Percentiles rank a stretch among this genome's conserved stretches.
phyloP scores from a whole-genome alignment of 177 flowering plant species.

The Vitis hybrid region DNA sequence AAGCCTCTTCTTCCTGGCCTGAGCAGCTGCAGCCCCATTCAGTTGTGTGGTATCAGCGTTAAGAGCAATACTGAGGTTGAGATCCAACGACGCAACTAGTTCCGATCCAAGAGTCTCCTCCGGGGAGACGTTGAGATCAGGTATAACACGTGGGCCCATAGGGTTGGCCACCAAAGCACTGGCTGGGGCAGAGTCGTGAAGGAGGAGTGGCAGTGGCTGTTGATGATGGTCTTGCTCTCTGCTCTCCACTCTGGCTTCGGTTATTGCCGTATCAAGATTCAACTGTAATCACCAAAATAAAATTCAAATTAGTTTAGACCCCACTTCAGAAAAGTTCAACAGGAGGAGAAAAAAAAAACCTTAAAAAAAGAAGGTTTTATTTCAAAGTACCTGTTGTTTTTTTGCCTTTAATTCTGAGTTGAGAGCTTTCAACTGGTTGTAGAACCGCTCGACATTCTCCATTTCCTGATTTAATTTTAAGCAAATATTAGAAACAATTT shows the following conservation, averaged over 20 bases:
- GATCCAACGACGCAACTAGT: not conserved
- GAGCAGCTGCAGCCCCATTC: conserved; percentile 16
- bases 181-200: not conserved
- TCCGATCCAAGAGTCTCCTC: conserved; percentile 6
- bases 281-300: not conserved
- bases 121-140: not conserved
- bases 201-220: not conserved
- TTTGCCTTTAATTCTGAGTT: conserved; percentile 23
- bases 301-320: no score
- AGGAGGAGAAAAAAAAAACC: no score
- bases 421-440: not conserved
- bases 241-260: not conserved
- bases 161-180: not conserved
- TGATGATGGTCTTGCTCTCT: no score
- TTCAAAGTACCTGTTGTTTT: conserved; percentile 12
- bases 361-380: not conserved
- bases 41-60: not conserved
- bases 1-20: conserved; percentile 32
- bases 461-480: conserved; percentile 20
- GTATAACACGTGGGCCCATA: no score
- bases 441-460: conserved; percentile 5
- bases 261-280: not conserved
- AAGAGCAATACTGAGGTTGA: not conserved
- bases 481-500: not conserved
- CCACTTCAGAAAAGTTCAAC: not conserved